Evolutionary conservation across 2,329 filamentous ascomycete genomes (phyloP), one percentile per base, ranked within the genome.

Genomic region (Scedosporium dehoogii): DNA sequence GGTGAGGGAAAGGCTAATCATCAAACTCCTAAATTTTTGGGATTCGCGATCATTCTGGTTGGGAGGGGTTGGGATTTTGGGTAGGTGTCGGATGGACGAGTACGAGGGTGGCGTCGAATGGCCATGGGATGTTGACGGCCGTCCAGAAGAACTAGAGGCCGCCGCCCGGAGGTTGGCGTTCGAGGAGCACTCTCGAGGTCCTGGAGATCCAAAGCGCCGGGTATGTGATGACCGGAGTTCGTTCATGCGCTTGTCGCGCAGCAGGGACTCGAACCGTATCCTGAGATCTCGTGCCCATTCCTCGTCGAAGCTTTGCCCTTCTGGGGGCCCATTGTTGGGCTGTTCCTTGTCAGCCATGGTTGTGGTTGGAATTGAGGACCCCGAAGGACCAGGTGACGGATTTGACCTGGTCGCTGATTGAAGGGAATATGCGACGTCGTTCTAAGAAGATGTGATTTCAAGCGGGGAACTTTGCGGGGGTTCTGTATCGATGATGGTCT

Each of bases 181-280:
- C 3, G 84, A 84, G 0, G 78, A 71, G 61, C 76, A 75, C 67
- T 85, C 81, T 65, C 75, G 69, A 63, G 65, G 79, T 77, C 66
- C 48, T 80, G 87, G 81, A 38, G 86, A 85, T 62, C 81, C 78
- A 67, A 86, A 84, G 69, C 88, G 86, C 29, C 60, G 62, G 59
- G 75, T 71, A 23, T 69, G 67, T 6, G 72, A 68, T 60, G 29
- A 33, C 29, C 76, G 75, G 41, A 97, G 81, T 66, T 92, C 90
- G 73, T 91, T 92, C 80, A 96, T 86, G 73, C 92, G 85, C 79
- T 90, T 92, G 63, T 90, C 91, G 73, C 90, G 88, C 71, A 97
- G 81, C 64, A 96, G 79, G 66, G 92, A 88, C 73, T 96, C 91
- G 74, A 97, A 97, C 71, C 91, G 89, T 69, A 88, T 79, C 60